These are phyloP conservation scores for Strobilomyces dryophilus DNA, from an alignment of 768 basidiomycete species.

Conservation along the genomic window DNA sequence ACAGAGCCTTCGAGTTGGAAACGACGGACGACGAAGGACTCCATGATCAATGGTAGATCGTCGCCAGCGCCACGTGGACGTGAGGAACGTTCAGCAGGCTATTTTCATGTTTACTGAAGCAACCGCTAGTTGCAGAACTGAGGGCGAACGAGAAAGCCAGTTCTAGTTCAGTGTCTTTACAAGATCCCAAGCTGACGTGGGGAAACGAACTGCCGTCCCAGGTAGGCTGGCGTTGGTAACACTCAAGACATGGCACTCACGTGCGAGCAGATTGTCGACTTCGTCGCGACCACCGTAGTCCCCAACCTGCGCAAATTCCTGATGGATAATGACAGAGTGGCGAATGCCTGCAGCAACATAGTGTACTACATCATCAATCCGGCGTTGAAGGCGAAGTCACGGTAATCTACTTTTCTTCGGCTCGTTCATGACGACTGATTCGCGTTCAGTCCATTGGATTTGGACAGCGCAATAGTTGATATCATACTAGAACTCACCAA, in stretches of 20 bases:
- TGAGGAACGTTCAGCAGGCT: constrained; percentile 21
- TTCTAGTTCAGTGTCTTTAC: constrained; percentile 39
- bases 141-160: constrained; percentile 62
- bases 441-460: constrained; percentile 66
- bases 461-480: constrained; percentile 61
- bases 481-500: constrained; percentile 77
- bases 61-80: constrained; percentile 61
- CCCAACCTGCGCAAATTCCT: constrained; percentile 77
- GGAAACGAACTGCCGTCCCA: constrained; percentile 28
- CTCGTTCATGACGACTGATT: constrained; percentile 4
- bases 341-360: constrained; percentile 76
- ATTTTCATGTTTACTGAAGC: background rate
- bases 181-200: constrained; percentile 27
- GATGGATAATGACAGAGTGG: constrained; percentile 79
- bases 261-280: constrained; percentile 58
- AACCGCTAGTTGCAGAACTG: constrained; percentile 29
- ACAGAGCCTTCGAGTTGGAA: constrained; percentile 80
- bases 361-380: constrained; percentile 82
- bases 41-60: constrained; percentile 63
- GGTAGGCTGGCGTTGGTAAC: constrained; percentile 19
- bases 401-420: constrained; percentile 39
- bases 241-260: constrained; percentile 4
- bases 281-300: constrained; percentile 62
- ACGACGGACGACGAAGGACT: constrained; percentile 61
- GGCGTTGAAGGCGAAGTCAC: constrained; percentile 70